A percentile compares a stretch with the other conserved stretches of the same genome.
Evolutionary conservation across 768 basidiomycete genomes (phyloP).

Genomic region (Phlegmacium glaucopus): DNA sequence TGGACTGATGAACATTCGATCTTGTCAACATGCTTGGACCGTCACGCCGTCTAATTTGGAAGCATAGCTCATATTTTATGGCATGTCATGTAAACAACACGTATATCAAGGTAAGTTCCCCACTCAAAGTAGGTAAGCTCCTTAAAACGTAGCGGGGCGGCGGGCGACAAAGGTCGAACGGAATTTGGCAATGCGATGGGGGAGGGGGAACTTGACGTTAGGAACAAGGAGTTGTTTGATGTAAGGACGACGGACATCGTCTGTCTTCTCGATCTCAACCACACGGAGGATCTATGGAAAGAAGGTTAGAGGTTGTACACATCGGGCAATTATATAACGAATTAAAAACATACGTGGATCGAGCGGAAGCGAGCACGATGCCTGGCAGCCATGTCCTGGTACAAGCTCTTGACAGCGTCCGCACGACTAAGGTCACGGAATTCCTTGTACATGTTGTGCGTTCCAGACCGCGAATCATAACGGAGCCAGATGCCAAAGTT

Average conservation of each 20-base stretch:
- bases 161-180: slow-evolving; percentile 79
- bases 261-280: slow-evolving; percentile 89
- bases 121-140: background rate
- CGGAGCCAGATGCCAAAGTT: slow-evolving; percentile 99
- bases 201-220: slow-evolving; percentile 94
- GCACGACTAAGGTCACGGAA: slow-evolving; percentile 95
- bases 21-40: no score
- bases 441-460: slow-evolving; percentile 99
- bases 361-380: slow-evolving; percentile 99
- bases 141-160: slow-evolving; percentile 73
- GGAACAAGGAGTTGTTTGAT: slow-evolving; percentile 94
- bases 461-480: slow-evolving; percentile 99
- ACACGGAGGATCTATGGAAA: slow-evolving; percentile 85
- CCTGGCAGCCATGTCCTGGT: slow-evolving; percentile 99
- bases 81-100: background rate
- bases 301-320: background rate
- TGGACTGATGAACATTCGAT: no score
- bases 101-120: background rate
- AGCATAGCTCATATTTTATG: no score
- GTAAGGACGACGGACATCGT: slow-evolving; percentile 93
- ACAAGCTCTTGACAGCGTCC: slow-evolving; percentile 93
- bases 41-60: no score
- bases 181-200: slow-evolving; percentile 79
- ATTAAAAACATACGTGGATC: slow-evolving; percentile 71
- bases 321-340: background rate